Evolutionary conservation across 306 rosid species (phyloP), one percentile per base, ranked within the genome.

Genomic region (Lotus japonicus): DNA sequence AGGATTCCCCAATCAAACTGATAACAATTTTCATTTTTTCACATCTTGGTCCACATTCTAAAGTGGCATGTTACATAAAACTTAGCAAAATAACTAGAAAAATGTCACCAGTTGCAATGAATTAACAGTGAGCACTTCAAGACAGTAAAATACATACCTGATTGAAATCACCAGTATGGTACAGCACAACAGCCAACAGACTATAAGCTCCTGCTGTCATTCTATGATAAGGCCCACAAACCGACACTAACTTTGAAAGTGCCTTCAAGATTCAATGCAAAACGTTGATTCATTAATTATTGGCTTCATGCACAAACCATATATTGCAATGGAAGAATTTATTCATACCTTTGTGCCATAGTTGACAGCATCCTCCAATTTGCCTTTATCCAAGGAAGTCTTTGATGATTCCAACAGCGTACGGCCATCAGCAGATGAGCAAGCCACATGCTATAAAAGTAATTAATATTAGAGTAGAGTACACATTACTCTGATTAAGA

Each of bases 171-270:
- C 98, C 98, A 11, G 98, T 94, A 73, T 94, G 98, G 81, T 94
- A 90, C 64, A 94, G 77, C 53, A 94, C 98, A 64, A 94, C 98
- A 46, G 98, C 98, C 72, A 94, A 84, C 64, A 94, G 98, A 79
- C 98, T 94, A 64, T 94, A 94, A 50, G 98, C 98, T 66, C 98
- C 98, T 3, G 98, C 98, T 42, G 98, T 94, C 98, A 94, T 94
- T 88, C 97, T 84, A 79, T 94, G 97, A 73, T 88, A 90, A 5
- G 98, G 97, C 58, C 98, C 98, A 28, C 98, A 94, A 8, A 94
- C 98, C 10, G 85, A 79, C 54, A 90, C 96, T 35, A 94, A 90
- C 71, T 94, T 94, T 12, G 97, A 74, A 38, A 94, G 91, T 41
- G 98, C 98, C 98, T 94, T 67, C 78, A 80, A 58, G 63, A 84